phyloP scores from a whole-genome alignment of 176 grass and related monocot species.

The Oryza officinalis region DNA sequence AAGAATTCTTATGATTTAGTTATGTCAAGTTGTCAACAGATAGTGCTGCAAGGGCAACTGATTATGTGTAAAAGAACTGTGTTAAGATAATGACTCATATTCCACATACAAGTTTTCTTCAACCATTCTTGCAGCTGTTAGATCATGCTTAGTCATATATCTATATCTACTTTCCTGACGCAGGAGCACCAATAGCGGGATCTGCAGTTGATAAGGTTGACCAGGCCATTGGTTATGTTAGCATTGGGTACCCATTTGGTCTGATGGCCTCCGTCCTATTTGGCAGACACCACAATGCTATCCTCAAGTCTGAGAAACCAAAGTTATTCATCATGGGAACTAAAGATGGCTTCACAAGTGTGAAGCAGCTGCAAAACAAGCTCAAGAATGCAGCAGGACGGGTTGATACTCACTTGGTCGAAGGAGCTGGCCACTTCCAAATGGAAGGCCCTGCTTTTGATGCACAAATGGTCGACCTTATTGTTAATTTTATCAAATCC shows the following conservation, averaged over 20 bases:
- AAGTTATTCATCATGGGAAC: conserved; percentile 95
- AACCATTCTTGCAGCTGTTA: neutral
- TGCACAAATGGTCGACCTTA: conserved; percentile 73
- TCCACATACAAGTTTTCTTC: conserved; percentile 14
- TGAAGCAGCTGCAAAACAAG: conserved; percentile 88
- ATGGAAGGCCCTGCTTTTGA: conserved; percentile 96
- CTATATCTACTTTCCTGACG: conserved; percentile 35
- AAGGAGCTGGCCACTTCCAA: conserved; percentile 87
- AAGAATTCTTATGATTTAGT: conserved; percentile 11
- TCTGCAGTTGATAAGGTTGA: conserved; percentile 91
- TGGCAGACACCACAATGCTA: conserved; percentile 82
- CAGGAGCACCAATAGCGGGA: conserved; percentile 84
- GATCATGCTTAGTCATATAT: conserved; percentile 27
- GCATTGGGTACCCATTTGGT: conserved; percentile 88
- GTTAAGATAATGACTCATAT: neutral
- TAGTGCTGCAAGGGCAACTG: neutral
- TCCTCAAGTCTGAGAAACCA: conserved; percentile 72
- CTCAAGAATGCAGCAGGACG: conserved; percentile 68
- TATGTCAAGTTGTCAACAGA: neutral
- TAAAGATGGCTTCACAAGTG: conserved; percentile 92
- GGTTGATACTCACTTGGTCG: conserved; percentile 82
- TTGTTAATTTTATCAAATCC: conserved; percentile 66
- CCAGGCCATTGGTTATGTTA: conserved; percentile 78
- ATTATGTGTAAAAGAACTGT: neutral
- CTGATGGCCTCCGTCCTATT: conserved; percentile 84